These are phyloP conservation scores for Hydnomerulius pinastri DNA, from an alignment of 768 basidiomycete genomes.

Conservation along the genomic window DNA sequence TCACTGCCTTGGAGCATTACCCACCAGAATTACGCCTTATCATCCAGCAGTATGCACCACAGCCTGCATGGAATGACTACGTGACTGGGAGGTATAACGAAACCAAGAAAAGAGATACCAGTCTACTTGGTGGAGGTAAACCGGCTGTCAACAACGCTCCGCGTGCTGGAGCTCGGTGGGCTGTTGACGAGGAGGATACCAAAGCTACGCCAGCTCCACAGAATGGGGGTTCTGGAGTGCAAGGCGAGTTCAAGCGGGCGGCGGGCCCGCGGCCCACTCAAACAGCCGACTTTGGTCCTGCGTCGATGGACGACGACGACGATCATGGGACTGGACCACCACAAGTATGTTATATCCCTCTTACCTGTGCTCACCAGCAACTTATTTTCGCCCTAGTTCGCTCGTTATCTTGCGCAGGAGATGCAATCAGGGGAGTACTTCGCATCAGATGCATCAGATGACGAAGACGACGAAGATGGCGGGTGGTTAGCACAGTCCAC, in stretches of 20 bases:
- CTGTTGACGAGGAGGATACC: conserved; percentile 67
- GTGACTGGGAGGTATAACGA: conserved; percentile 84
- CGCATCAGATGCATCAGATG: conserved; percentile 52
- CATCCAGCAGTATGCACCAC: conserved; percentile 69
- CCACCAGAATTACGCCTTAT: conserved; percentile 72
- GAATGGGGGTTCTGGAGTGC: conserved; percentile 30
- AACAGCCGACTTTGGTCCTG: conserved; percentile 65
- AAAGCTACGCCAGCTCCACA: conserved; percentile 22
- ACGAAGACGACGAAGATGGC: conserved; percentile 61
- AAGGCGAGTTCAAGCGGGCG: conserved; percentile 62
- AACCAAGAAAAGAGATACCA: conserved; percentile 79
- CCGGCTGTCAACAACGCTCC: conserved; percentile 51
- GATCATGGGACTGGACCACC: conserved; percentile 45
- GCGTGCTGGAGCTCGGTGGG: conserved; percentile 49
- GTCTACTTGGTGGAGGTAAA: conserved; percentile 84
- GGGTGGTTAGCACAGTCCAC: conserved; percentile 81
- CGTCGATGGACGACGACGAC: conserved; percentile 50
- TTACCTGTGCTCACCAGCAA: not conserved
- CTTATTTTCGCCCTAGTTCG: conserved; percentile 53
- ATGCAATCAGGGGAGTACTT: conserved; percentile 64
- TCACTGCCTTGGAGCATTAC: conserved; percentile 85
- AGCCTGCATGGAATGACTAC: conserved; percentile 86
- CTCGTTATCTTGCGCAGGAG: conserved; percentile 75
- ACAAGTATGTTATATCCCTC: conserved; percentile 37
- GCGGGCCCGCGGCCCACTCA: conserved; percentile 42